Conservation (phyloP, 768 basidiomycete genomes). For the Amanita rimosa region DNA sequence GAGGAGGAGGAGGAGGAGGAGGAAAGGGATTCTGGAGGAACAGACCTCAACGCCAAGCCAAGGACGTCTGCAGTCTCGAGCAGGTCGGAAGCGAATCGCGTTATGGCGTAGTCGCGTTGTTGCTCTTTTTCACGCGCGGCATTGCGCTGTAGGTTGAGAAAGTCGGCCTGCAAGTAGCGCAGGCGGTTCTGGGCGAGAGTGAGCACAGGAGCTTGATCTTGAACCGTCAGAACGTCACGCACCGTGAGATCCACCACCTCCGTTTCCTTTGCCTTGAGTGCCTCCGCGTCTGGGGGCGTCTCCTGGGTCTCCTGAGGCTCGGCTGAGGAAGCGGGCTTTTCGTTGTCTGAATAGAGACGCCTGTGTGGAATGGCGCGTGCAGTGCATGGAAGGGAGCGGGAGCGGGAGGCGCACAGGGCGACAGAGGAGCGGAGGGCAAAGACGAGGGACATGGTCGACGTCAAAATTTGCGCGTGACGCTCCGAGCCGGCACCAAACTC, state of each 20-base stretch:
- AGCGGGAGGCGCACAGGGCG: constrained; percentile 40
- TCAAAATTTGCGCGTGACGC: constrained; percentile 9
- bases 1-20: no score
- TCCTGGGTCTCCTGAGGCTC: constrained; percentile 17
- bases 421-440: constrained; percentile 52
- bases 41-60: constrained; percentile 70
- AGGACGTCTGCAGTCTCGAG: constrained; percentile 90
- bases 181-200: constrained; percentile 57
- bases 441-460: constrained; percentile 36
- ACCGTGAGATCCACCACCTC: constrained; percentile 83
- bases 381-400: constrained; percentile 23
- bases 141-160: constrained; percentile 89
- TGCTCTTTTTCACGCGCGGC: constrained; percentile 86
- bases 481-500: neutral
- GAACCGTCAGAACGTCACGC: constrained; percentile 14
- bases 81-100: constrained; percentile 82
- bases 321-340: constrained; percentile 24
- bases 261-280: constrained; percentile 71
- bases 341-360: constrained; percentile 56
- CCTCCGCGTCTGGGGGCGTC: constrained; percentile 27
- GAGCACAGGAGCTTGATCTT: constrained; percentile 6
- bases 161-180: constrained; percentile 90
- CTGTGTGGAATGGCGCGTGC: constrained; percentile 15
- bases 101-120: constrained; percentile 88
- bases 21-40: constrained; percentile 22